Evolutionary conservation across 139 green algal genomes (phyloP).

Genomic region (Chlamydomonas sp.): DNA sequence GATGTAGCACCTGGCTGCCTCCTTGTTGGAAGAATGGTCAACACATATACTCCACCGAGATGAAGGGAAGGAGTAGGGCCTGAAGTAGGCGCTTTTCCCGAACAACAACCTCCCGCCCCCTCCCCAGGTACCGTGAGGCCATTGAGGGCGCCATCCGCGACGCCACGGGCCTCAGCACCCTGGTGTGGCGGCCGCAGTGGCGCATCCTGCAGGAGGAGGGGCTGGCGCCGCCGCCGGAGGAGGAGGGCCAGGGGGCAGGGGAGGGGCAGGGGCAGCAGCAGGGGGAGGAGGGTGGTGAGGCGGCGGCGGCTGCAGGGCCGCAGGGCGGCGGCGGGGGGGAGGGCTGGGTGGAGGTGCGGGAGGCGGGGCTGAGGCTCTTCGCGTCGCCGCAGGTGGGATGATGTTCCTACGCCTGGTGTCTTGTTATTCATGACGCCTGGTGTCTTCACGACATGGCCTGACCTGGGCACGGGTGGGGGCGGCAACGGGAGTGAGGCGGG

Average conservation of each 20-base stretch:
- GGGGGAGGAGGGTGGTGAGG: background rate
- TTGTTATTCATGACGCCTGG: no score
- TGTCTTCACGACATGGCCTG: no score
- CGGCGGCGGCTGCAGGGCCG: background rate
- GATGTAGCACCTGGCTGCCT: background rate
- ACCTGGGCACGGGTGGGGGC: no score
- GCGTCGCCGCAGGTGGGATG: conserved; percentile 30
- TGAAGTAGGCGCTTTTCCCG: no score
- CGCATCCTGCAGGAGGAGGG: conserved; percentile 80
- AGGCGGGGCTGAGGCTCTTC: conserved; percentile 62
- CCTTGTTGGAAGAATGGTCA: no score
- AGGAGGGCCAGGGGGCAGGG: background rate
- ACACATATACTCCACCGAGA: no score
- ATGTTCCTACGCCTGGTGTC: no score
- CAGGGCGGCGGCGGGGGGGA: conserved; percentile 4
- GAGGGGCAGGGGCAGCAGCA: background rate
- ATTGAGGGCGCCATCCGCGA: background rate
- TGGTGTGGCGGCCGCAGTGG: conserved; percentile 70
- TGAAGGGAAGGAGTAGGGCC: no score
- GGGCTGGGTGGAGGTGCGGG: conserved; percentile 51
- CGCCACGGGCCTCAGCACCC: conserved; percentile 1
- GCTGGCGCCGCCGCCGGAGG: conserved; percentile 28
- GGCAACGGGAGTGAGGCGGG: no score
- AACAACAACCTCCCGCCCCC: background rate
- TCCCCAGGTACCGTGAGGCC: background rate